Base-by-base conservation (phyloP, 139 green algal species). In the Picochlorum sp. region DNA sequence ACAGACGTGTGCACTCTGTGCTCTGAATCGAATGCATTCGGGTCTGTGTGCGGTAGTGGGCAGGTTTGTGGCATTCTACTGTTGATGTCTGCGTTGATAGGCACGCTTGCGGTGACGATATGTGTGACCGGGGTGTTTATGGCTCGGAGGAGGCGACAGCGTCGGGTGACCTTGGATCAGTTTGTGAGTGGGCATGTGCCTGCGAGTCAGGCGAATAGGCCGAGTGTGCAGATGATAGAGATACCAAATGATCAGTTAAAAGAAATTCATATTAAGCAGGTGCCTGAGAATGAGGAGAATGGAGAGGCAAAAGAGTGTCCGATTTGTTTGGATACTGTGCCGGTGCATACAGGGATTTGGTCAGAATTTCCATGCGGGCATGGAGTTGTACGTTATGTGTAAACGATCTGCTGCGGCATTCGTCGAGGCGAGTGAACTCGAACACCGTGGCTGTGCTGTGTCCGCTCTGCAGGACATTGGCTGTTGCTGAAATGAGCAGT, bases 321-420 rank as follows among this genome's bases (percentile, higher is more conserved):
- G 6, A 69, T 74, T 16, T 74, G 68, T 41, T 24, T 74, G 34
- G 68, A 74, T 9, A 34, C 15, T 3, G 38, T 64, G 7, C 49
- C 32, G 0, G 45, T 68, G 9, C 20, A 13, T 13, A 28, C 4
- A 18, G 60, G 21, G 24, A 50, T 21, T 16, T 74, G 61, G 68
- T 44, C 37, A 24, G 21, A 37, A 28, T 74, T 69, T 50, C 68
- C 68, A 18, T 74, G 68, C 37, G 28, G 38, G 14, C 68, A 74
- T 49, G 61, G 50, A 37, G 50, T 8, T 74, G 68, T 52, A n/a
- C 3, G 20, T 18, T 10, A 16, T 74, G 68, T 26, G 18, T 62
- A 2, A 18, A 16, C 4, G 68, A 74, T 56, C 8, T 74, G 26
- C 41, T 74, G 15, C 45, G 34, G 47, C 57, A 50, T 54, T 62